These are phyloP conservation scores for Lepidium aucheri DNA, from an alignment of 345 rosid species.

Conservation along the genomic window DNA sequence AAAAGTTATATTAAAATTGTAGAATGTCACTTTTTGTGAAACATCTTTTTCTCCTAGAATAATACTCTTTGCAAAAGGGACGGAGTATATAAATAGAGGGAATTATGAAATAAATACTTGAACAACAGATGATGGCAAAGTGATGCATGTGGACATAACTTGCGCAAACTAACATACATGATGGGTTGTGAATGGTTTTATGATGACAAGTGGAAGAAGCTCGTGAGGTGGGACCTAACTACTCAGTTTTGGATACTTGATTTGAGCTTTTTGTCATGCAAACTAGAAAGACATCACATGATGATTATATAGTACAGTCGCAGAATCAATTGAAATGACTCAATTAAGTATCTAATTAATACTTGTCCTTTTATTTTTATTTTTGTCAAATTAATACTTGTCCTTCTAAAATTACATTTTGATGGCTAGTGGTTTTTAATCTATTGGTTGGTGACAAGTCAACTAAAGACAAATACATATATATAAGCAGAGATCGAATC, in stretches of 20 bases:
- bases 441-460: too few species aligned
- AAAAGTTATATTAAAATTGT: too few species aligned
- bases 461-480: too few species aligned
- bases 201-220: constrained; percentile 40
- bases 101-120: background rate
- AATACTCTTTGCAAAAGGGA: too few species aligned
- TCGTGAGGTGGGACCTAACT: constrained; percentile 38
- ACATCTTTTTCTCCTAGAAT: too few species aligned
- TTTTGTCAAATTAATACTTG: too few species aligned
- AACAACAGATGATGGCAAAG: background rate
- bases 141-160: constrained; percentile 14
- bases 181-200: background rate
- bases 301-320: background rate
- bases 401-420: too few species aligned
- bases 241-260: background rate
- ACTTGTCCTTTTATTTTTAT: too few species aligned
- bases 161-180: background rate
- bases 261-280: constrained; percentile 31
- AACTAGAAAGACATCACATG: constrained; percentile 18
- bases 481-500: too few species aligned
- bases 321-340: constrained; percentile 1
- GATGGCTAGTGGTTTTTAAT: too few species aligned
- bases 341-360: background rate
- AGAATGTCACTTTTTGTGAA: too few species aligned
- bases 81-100: too few species aligned